These are phyloP conservation scores for Hibiscus tridactylites DNA, from an alignment of 345 rosid genomes.

Conservation along the genomic window DNA sequence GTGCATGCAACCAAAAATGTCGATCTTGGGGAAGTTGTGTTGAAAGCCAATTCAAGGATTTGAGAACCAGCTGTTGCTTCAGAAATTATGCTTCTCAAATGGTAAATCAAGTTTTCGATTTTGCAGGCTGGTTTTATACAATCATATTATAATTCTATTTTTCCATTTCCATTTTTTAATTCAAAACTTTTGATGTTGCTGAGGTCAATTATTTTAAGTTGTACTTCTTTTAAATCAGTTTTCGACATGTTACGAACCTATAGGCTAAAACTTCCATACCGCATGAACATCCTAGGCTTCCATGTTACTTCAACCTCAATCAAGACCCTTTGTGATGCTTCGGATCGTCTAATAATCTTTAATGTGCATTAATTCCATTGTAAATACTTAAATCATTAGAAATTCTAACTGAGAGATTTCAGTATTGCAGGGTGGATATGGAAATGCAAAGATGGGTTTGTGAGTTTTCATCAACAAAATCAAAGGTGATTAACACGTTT, in stretches of 20 bases:
- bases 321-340: neutral
- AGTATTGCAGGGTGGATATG: neutral
- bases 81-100: neutral
- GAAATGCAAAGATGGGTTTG: neutral
- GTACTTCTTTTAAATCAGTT: neutral
- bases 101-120: conserved; percentile 3
- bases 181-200: neutral
- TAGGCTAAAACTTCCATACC: neutral
- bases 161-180: neutral
- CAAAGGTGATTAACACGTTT: neutral
- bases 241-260: neutral
- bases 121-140: neutral
- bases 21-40: neutral
- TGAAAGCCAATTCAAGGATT: neutral
- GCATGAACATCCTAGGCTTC: neutral
- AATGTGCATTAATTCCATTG: neutral
- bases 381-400: neutral
- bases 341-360: neutral
- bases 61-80: neutral
- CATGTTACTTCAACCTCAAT: neutral
- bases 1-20: neutral
- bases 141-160: neutral
- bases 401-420: neutral
- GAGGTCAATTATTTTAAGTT: neutral
- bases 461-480: neutral